Base-by-base conservation (phyloP, 2,329 filamentous ascomycete species). In the Alternaria sp. region DNA sequence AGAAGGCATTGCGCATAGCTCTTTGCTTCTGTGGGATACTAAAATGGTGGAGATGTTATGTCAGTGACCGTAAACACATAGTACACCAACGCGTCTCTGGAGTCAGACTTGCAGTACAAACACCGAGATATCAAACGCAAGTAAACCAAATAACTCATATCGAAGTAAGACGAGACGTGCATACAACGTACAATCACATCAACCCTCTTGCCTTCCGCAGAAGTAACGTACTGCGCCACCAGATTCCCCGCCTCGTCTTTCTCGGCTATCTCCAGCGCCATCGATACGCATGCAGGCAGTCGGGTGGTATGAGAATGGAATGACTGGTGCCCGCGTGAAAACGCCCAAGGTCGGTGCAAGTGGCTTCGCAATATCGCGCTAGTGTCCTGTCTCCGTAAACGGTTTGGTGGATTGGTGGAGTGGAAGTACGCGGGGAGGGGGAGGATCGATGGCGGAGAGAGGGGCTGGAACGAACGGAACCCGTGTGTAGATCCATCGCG, bases 161-260 rank as follows among this genome's bases (percentile, higher is more conserved):
- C 32, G 32, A n/a, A 36, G 8, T 36, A n/a, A 36, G 15, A n/a
- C 32, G 4, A 36, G 1, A 9, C 9, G n/a, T 19, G 25, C 25
- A 26, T 19, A 21, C 3, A 17, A 51, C 77, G 53, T 72, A 84
- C 83, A 66, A 84, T 76, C 49, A 85, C 73, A 74, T 87, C 85
- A 51, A 87, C 71, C 47, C 85, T 62, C 23, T 15, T 52, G 12
- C 57, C 32, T 8, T 59, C n/a, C 23, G n/a, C 63, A 5, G 63
- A 57, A 57, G 83, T 81, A 57, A 87, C 72, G 66, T 87, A 88
- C 1, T 84, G 85, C 6, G 82, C 80, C 4, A 78, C 81, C 12
- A 84, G 73, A 62, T 81, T 81, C 23, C 85, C 85, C 19, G 85
- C 82, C 60, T 87, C 85, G 70, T 88, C 85, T 46, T 71, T 77